Evolutionary conservation across 2,329 filamentous ascomycete genomes (phyloP).

Genomic region (Aureobasidium sp.): DNA sequence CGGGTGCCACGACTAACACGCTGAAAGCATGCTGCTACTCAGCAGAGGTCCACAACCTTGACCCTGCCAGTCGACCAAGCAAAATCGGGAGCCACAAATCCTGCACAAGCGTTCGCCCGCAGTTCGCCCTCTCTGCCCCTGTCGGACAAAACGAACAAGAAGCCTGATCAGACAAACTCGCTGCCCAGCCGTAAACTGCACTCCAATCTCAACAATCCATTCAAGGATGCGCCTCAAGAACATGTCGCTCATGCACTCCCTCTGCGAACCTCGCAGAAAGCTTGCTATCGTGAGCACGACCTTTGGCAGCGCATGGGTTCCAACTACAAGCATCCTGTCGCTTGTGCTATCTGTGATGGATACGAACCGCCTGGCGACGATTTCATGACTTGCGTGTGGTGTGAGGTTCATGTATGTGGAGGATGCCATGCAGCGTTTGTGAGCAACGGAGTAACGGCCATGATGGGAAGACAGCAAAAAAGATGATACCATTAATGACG

Average conservation of each 20-base stretch:
- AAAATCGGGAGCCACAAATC: background rate
- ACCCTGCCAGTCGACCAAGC: background rate
- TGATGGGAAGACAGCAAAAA: conserved; percentile 6
- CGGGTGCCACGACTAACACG: background rate
- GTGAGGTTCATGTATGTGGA: conserved; percentile 7
- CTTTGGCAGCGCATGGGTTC: conserved; percentile 5
- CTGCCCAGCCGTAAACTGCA: background rate
- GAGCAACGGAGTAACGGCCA: background rate
- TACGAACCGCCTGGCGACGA: conserved; percentile 9
- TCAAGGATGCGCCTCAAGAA: conserved; percentile 4
- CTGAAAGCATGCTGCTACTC: conserved; percentile 1
- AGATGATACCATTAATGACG: background rate
- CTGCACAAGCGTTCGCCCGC: background rate
- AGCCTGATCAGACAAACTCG: background rate
- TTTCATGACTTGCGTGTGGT: conserved; percentile 8
- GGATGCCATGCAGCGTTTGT: background rate
- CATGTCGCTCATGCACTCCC: conserved; percentile 8
- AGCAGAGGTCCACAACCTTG: background rate
- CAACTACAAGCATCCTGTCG: conserved; percentile 3
- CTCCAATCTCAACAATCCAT: background rate
- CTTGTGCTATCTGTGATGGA: conserved; percentile 6
- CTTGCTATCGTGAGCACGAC: conserved; percentile 6
- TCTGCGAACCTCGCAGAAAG: background rate
- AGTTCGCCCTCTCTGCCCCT: conserved; percentile 3
- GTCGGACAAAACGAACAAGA: background rate